phyloP scores from a whole-genome alignment of 495 filamentous ascomycete genomes.

The Penicillium cosmopolitanum region DNA sequence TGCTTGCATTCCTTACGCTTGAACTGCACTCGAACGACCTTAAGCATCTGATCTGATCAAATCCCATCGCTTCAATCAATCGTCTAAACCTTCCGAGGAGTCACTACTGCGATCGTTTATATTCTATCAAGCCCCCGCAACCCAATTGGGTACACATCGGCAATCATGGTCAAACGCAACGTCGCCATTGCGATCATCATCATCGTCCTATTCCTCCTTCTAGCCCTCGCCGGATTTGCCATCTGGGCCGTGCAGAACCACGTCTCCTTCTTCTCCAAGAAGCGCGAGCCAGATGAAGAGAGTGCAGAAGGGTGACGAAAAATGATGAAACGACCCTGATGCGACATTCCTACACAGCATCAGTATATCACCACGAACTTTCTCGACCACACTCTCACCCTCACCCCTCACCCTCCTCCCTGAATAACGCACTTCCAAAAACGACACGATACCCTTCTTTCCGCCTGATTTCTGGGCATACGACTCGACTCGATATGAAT shows the following conservation, averaged over 20 bases:
- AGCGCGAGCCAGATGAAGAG: slow-evolving; percentile 47
- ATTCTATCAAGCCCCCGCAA: not conserved
- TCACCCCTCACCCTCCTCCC: no score
- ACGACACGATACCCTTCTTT: slow-evolving; percentile 16
- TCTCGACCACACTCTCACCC: not conserved
- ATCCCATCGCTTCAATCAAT: no score
- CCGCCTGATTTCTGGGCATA: not conserved
- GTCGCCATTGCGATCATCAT: slow-evolving; percentile 82
- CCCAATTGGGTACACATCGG: slow-evolving; percentile 10
- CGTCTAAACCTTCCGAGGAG: no score
- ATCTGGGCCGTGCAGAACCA: slow-evolving; percentile 62
- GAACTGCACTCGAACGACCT: no score
- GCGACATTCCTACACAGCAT: no score
- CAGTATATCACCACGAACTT: not conserved
- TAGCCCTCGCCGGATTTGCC: slow-evolving; percentile 68
- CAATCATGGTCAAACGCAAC: slow-evolving; percentile 66
- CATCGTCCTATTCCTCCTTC: slow-evolving; percentile 75
- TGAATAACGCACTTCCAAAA: not conserved
- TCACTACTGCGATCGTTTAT: not conserved
- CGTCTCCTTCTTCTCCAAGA: slow-evolving; percentile 42
- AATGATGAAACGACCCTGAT: not conserved
- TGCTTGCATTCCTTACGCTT: no score
- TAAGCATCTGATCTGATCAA: no score
- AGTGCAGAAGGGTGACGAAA: slow-evolving; percentile 34
- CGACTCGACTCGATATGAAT: not conserved